Conservation (phyloP, 352 stramenopile genomes). For the Phytophthora hibernalis region DNA sequence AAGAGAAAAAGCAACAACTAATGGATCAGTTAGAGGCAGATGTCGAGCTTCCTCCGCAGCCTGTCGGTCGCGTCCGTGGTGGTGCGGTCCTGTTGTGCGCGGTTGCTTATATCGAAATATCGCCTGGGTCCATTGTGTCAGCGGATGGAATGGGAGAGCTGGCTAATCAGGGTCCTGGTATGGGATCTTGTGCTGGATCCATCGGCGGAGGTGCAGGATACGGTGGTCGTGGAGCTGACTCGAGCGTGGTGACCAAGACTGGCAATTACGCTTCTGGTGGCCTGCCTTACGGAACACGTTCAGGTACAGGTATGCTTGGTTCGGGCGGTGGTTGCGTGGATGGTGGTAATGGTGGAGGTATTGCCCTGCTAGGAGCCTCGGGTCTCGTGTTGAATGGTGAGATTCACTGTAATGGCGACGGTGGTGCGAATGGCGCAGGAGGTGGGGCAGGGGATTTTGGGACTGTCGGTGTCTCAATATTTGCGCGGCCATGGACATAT, state of each 20-base stretch:
- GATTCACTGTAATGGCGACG: slow-evolving; percentile 73
- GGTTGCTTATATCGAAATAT: slow-evolving; percentile 54
- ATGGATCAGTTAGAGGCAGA: slow-evolving; percentile 26
- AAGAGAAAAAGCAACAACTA: slow-evolving; percentile 38
- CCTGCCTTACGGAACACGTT: slow-evolving; percentile 71
- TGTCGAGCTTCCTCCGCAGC: slow-evolving; percentile 27
- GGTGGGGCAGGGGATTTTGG: slow-evolving; percentile 81
- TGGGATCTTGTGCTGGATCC: slow-evolving; percentile 60
- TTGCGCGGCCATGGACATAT: slow-evolving; percentile 67
- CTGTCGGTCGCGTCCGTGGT: slow-evolving; percentile 45
- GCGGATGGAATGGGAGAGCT: slow-evolving; percentile 68
- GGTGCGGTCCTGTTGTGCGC: slow-evolving; percentile 73
- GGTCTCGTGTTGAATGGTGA: slow-evolving; percentile 75
- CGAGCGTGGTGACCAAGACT: slow-evolving; percentile 54
- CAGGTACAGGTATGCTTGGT: slow-evolving; percentile 70
- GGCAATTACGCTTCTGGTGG: slow-evolving; percentile 72
- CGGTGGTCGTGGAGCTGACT: slow-evolving; percentile 74
- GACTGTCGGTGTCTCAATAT: slow-evolving; percentile 64
- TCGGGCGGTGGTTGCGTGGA: slow-evolving; percentile 76
- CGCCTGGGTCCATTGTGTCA: slow-evolving; percentile 48
- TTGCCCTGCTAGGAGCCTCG: slow-evolving; percentile 69
- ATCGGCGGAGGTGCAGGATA: slow-evolving; percentile 77
- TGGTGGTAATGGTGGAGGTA: slow-evolving; percentile 69
- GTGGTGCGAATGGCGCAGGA: slow-evolving; percentile 59
- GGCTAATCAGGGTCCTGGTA: slow-evolving; percentile 70